Percentiles rank a stretch among this genome's conserved stretches.
Evolutionary conservation across 2,329 filamentous ascomycete genomes (phyloP).

Genomic region (Hymenoscyphus scutula): DNA sequence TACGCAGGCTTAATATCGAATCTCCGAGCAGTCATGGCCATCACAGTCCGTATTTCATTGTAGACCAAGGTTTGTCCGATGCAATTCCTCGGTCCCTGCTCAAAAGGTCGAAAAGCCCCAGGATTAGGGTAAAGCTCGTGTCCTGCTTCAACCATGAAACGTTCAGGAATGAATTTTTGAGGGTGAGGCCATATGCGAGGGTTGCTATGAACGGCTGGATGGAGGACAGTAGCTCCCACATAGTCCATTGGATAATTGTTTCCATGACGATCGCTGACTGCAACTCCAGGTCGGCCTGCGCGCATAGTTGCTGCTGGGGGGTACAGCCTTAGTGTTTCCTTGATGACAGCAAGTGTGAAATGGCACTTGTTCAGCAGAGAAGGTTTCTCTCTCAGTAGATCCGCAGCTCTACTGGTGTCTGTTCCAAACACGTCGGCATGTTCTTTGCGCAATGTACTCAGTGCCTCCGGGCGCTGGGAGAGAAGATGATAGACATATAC

Average conservation of each 20-base stretch:
- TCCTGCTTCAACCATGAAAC: not conserved
- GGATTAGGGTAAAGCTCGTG: not conserved
- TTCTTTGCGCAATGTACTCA: not conserved
- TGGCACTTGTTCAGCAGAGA: not conserved
- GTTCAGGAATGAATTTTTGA: not conserved
- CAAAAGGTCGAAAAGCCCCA: not conserved
- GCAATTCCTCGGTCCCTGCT: not conserved
- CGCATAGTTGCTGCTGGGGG: not conserved
- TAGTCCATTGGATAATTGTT: not conserved
- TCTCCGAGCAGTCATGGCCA: not conserved
- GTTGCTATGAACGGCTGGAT: not conserved
- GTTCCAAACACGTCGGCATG: not conserved
- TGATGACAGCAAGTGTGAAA: not conserved
- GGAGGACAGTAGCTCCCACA: not conserved
- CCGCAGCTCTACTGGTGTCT: not conserved
- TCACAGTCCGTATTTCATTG: not conserved
- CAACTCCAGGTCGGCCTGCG: not conserved
- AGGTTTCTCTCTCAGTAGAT: not conserved
- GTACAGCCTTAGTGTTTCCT: slow-evolving; percentile 2
- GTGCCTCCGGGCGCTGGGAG: not conserved
- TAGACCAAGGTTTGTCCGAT: not conserved
- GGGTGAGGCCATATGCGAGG: not conserved
- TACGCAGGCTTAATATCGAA: not conserved
- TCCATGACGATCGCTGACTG: not conserved
- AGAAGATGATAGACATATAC: not conserved